phyloP scores from a whole-genome alignment of 164 flowering plant genomes.

The Taxillus chinensis region DNA sequence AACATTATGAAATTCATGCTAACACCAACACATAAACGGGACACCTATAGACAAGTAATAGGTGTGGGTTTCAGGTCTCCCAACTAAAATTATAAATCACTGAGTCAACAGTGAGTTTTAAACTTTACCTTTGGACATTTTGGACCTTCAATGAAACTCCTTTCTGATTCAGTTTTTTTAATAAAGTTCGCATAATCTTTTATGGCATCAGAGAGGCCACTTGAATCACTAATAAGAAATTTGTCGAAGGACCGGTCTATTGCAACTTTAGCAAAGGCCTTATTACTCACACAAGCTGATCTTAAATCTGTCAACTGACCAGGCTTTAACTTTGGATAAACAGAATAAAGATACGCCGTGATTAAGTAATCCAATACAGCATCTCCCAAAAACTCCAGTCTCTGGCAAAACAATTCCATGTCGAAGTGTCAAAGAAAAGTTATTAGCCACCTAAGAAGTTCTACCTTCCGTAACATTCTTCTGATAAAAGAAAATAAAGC shows the following conservation, averaged over 20 bases:
- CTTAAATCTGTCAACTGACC: slow-evolving; percentile 92
- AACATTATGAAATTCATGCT: no score
- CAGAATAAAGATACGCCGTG: slow-evolving; percentile 81
- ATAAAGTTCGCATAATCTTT: slow-evolving; percentile 38
- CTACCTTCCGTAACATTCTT: no score
- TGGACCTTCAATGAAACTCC: slow-evolving; percentile 32
- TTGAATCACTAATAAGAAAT: slow-evolving; percentile 55
- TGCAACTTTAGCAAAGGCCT: slow-evolving; percentile 69
- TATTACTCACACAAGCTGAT: slow-evolving; percentile 62
- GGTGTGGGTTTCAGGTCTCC: no score
- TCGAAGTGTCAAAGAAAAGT: neutral
- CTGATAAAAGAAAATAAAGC: no score
- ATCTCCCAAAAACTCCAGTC: slow-evolving; percentile 97
- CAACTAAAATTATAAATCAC: no score
- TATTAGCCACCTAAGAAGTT: no score
- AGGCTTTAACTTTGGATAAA: slow-evolving; percentile 79
- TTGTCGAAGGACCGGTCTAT: slow-evolving; percentile 48
- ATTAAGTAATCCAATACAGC: slow-evolving; percentile 91
- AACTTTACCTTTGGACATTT: slow-evolving; percentile 71
- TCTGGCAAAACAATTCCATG: slow-evolving; percentile 30
- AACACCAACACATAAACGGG: no score
- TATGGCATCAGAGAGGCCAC: slow-evolving; percentile 41
- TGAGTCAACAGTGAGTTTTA: no score
- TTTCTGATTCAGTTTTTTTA: slow-evolving; percentile 22
- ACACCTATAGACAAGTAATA: no score